Percentiles rank a stretch among this genome's conserved stretches.
Evolutionary conservation across 2,329 filamentous ascomycete species (phyloP).

Genomic region (Cladorrhinum sp.): DNA sequence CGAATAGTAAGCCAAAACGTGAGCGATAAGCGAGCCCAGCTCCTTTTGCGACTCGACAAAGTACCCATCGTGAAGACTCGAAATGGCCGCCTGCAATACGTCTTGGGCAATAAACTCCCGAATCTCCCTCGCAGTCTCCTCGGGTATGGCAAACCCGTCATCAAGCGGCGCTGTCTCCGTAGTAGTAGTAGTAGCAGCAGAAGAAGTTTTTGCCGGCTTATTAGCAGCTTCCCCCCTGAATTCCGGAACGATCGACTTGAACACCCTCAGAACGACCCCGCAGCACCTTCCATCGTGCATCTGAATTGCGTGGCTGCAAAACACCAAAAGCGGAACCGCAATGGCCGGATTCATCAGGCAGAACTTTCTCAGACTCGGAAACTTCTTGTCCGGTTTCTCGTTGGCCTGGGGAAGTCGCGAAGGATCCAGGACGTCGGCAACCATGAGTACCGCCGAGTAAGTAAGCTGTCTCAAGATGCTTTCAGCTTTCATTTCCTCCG

Average conservation of each 20-base stretch:
- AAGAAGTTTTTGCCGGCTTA: constrained; percentile 17
- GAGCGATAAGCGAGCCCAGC: constrained; percentile 80
- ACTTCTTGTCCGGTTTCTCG: constrained; percentile 35
- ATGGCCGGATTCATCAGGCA: constrained; percentile 74
- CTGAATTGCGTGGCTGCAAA: constrained; percentile 84
- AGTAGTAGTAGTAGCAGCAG: no score
- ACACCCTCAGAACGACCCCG: constrained; percentile 78
- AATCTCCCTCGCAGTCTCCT: constrained; percentile 61
- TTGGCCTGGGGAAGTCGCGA: constrained; percentile 44
- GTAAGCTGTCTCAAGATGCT: constrained; percentile 92
- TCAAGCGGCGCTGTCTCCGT: constrained; percentile 27
- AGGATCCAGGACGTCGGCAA: constrained; percentile 83
- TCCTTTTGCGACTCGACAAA: constrained; percentile 97
- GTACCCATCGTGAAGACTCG: constrained; percentile 88
- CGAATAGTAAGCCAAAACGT: constrained; percentile 76
- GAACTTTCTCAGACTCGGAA: constrained; percentile 71
- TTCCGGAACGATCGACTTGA: constrained; percentile 78
- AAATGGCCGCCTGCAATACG: constrained; percentile 85
- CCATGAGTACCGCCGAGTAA: constrained; percentile 87
- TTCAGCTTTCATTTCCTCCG: constrained; percentile 97
- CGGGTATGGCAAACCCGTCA: constrained; percentile 45
- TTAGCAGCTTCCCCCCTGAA: constrained; percentile 47
- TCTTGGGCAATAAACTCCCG: constrained; percentile 87
- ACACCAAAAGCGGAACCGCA: constrained; percentile 83
- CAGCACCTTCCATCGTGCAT: constrained; percentile 90